A percentile compares a stretch with the other conserved stretches of the same genome.
Evolutionary conservation across 208 protist genomes (phyloP).

Genomic region (Leishmania guyanensis): DNA sequence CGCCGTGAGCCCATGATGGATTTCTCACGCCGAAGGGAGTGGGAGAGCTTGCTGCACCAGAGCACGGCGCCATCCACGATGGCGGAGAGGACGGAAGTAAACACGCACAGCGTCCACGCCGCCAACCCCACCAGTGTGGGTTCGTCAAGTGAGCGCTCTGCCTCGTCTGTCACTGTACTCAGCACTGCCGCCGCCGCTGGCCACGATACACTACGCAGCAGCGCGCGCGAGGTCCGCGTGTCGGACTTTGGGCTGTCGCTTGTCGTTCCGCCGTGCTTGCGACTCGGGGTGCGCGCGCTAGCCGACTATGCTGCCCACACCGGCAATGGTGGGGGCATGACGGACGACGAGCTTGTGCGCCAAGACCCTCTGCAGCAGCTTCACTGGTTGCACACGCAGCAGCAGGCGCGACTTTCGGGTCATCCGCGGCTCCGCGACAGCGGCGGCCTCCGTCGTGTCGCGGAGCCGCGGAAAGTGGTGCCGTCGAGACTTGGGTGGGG

Average conservation of each 20-base stretch:
- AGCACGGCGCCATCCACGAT: neutral
- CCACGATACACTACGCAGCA: too few species aligned
- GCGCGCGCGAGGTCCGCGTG: constrained; percentile 45
- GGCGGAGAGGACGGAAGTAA: neutral
- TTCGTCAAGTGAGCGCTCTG: too few species aligned
- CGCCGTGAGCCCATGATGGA: neutral
- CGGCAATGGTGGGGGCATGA: constrained; percentile 11
- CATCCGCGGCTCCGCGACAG: too few species aligned
- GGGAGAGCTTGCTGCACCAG: too few species aligned
- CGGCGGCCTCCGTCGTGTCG: too few species aligned
- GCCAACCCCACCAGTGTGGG: neutral
- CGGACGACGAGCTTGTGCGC: constrained; percentile 20
- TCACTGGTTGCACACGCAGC: neutral
- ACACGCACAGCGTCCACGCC: neutral
- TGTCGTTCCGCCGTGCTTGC: constrained; percentile 44
- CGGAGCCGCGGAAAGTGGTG: neutral
- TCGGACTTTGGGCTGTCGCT: constrained; percentile 51
- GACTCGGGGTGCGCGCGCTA: constrained; percentile 30
- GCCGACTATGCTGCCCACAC: constrained; percentile 1
- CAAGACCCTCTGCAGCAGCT: constrained; percentile 18
- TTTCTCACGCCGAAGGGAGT: too few species aligned
- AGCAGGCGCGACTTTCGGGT: constrained; percentile 2
- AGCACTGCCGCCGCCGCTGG: too few species aligned
- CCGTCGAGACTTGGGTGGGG: neutral
- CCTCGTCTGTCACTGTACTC: too few species aligned